Base-by-base conservation (phyloP, 352 stramenopile species). In the Phytophthora citricola region DNA sequence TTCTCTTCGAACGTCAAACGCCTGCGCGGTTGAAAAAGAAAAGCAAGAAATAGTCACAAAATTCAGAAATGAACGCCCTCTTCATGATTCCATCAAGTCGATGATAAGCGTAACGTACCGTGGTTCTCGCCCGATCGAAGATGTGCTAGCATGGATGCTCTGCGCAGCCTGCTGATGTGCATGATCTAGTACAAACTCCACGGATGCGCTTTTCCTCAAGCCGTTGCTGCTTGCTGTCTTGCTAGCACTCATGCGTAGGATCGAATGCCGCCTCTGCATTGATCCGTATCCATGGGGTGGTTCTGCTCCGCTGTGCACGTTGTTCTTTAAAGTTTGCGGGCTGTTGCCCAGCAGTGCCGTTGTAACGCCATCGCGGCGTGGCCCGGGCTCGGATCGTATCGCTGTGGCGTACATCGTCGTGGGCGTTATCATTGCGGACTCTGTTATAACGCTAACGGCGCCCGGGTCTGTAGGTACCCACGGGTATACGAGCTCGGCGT, bases 1-100 rank as follows among this genome's bases (percentile, higher is more conserved):
- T 90, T 92, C 66, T 95, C 88, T 73, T 92, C 83, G 15, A 81
- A 66, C 15, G 88, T 94, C 50, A 95, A 58, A 11, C 88, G 78
- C 39, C 86, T 92, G 50, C 22, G 40, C 14, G 27, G 34, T 24
- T 15, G 7, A 61, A 20, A 43, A 11, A 61, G 26, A 17, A 59
- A 49, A 34, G 20, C 34, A 65, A 67, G 22, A 71, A 58, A 39
- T 11, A 63, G 24, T 32, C 43, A 55, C 45, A 45, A 34, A 57
- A 27, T 8, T 56, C 38, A 57, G 27, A 46, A 5, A 36, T 36
- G 31, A 55, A 57, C 6, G 39, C 17, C 60, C 15, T 14, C 10
- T 36, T 11, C 17, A 12, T 8, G 11, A 22, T 52, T 7, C 22
- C 10, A 5, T 5, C 44, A 50, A 11, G 3, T 26, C 24, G 4